Evolutionary conservation across 1,139 yeast species (phyloP).

Genomic region (Yamadazyma triangularis): DNA sequence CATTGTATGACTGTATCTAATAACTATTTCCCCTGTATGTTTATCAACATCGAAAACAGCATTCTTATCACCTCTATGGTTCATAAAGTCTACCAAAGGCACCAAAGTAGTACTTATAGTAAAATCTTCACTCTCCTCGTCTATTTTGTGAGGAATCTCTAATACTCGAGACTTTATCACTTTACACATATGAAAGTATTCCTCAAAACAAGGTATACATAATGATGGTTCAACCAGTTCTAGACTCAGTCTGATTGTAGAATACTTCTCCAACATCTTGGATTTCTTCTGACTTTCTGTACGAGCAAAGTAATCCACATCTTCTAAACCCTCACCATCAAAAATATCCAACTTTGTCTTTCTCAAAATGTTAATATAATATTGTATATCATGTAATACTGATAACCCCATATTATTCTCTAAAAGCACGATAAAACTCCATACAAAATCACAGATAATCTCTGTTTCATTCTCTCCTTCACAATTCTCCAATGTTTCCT

Average conservation of each 20-base stretch:
- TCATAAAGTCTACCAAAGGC: conserved; percentile 64
- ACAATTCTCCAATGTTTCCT: conserved; percentile 17
- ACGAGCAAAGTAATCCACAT: conserved; percentile 11
- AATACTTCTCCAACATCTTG: conserved; percentile 12
- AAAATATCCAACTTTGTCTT: conserved; percentile 14
- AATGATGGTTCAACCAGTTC: too few relatives aligned
- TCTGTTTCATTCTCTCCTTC: conserved; percentile 23
- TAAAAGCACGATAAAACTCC: conserved; percentile 16
- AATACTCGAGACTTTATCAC: conserved; percentile 56
- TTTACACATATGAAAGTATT: conserved; percentile 38
- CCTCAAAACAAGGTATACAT: conserved; percentile 25
- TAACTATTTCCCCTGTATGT: conserved; percentile 39
- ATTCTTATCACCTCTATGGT: conserved; percentile 47
- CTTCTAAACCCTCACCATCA: conserved; percentile 2
- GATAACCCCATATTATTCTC: conserved; percentile 1
- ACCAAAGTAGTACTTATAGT: conserved; percentile 53
- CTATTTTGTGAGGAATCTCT: conserved; percentile 51
- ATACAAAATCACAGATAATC: conserved; percentile 24
- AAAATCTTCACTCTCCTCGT: conserved; percentile 26
- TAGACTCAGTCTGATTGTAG: conserved; percentile 6
- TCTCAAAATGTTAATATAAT: conserved; percentile 25
- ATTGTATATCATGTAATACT: conserved; percentile 9
- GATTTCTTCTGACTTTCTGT: conserved; percentile 12
- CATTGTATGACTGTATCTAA: conserved; percentile 12
- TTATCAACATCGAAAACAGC: conserved; percentile 62